Evolutionary conservation across 371 early-diverging fungal genomes (phyloP), one percentile per base, ranked within the genome.

Genomic region (Rhizopus stolonifer): DNA sequence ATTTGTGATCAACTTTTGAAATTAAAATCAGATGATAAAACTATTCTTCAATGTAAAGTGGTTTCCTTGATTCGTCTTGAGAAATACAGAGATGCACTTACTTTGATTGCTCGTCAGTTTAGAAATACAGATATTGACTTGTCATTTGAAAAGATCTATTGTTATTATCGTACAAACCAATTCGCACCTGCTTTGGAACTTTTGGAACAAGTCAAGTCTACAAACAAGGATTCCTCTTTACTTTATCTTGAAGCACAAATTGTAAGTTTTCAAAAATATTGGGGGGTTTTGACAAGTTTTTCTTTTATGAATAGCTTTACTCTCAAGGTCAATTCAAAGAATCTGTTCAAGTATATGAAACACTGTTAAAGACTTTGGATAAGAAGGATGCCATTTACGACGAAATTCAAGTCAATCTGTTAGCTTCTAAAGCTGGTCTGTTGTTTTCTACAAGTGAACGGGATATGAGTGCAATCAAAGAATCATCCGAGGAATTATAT

Each of bases 51-150:
- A 31, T 81, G 79, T 65, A 84, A 86, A 64, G 73, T 84, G 3
- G 77, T 88, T 13, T 82, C 87, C 0, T 50, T 86, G 39, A 85
- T 88, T 72, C 81, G 83, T n/a, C 77, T 87, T 48, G 88, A 86
- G 33, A 71, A 75, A 23, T 88, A 87, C 64, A 61, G 73, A 17
- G 83, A 84, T 25, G 88, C 88, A 1, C 74, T 87, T 13, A 51
- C 75, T 1, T 52, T 80, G 42, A 68, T 86, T 39, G 70, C 72
- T 21, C 70, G 78, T 43, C 68, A 74, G 26, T 69, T 79, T 56
- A 58, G 62, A 39, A 65, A 62, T 33, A 54, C 31, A 26, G 67
- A 73, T 4, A 65, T 74, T 42, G 77, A 79, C 42, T 64, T 84
- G 8, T 54, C 65, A 10, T 83, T 79, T 63, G 89, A 88, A 62